Conservation (phyloP, 225 moss, liverwort and hornwort genomes). For the Climacium dendroides region DNA sequence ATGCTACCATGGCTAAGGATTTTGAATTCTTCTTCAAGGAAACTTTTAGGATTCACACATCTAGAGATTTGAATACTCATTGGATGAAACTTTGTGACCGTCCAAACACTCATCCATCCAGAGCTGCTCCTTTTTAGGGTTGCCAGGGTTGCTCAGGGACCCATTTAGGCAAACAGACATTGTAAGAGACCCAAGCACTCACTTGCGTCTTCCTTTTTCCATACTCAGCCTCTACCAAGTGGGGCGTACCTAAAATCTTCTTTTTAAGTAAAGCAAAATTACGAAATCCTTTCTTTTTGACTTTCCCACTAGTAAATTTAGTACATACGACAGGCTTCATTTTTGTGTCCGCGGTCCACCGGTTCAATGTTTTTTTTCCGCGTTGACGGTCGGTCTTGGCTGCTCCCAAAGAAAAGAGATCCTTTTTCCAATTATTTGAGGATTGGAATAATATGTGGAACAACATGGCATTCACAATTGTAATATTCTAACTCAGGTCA, state of each 20-base stretch:
- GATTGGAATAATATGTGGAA: background rate
- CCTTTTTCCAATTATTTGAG: background rate
- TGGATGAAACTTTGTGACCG: background rate
- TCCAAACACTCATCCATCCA: background rate
- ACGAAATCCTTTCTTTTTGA: background rate
- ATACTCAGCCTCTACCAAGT: background rate
- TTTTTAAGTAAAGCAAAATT: background rate
- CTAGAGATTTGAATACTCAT: background rate
- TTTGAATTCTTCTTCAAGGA: background rate
- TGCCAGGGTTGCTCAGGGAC: background rate
- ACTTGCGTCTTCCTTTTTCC: background rate
- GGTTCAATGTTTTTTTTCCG: background rate
- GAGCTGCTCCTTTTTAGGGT: background rate
- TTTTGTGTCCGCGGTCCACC: background rate
- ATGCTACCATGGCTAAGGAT: background rate
- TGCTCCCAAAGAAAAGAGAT: background rate
- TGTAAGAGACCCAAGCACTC: background rate
- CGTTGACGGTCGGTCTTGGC: background rate
- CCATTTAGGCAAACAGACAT: background rate
- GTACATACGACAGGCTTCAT: background rate
- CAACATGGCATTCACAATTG: background rate
- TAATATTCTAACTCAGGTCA: background rate
- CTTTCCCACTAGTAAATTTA: accelerated
- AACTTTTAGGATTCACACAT: background rate
- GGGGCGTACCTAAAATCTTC: too few species aligned